Evolutionary conservation across 495 filamentous ascomycete species (phyloP).

Genomic region (Cercophora newfieldiana): DNA sequence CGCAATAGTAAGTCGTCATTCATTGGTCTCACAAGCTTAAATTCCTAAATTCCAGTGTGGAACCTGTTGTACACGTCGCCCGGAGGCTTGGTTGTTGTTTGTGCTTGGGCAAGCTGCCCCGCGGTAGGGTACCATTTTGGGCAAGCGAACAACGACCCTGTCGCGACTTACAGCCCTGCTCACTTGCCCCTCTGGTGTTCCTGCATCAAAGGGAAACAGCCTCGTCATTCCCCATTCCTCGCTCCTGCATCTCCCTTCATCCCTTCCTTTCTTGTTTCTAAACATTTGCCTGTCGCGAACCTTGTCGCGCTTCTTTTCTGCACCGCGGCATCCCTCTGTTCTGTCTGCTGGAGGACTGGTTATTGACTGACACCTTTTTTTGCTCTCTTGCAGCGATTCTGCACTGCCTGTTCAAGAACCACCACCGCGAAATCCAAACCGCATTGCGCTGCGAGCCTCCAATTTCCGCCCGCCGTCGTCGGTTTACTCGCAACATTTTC

Average conservation of each 20-base stretch:
- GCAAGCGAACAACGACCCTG: neutral
- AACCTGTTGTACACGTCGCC: neutral
- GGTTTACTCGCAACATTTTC: conserved; percentile 39
- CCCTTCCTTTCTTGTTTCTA: neutral
- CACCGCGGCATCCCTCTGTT: neutral
- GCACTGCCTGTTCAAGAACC: conserved; percentile 37
- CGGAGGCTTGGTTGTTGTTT: neutral
- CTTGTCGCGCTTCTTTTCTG: neutral
- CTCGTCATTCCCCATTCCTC: neutral
- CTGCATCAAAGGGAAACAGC: conserved; percentile 7
- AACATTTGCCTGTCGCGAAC: neutral
- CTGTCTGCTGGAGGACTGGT: neutral
- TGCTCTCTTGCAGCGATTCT: conserved; percentile 26
- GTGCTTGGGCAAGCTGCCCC: conserved; percentile 8
- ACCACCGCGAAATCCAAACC: conserved; percentile 35
- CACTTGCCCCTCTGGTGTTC: conserved; percentile 10
- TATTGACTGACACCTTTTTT: conserved; percentile 2
- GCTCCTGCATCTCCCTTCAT: conserved; percentile 1
- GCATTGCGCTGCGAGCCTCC: conserved; percentile 35
- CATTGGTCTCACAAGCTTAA: neutral
- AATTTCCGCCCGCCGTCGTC: conserved; percentile 42
- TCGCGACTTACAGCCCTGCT: conserved; percentile 11
- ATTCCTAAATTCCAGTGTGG: neutral
- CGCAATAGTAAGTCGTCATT: conserved; percentile 30
- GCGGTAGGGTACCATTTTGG: conserved; percentile 5